Conservation (phyloP, 2,329 filamentous ascomycete genomes). For the Pseudopyrenochaeta lycopersici region DNA sequence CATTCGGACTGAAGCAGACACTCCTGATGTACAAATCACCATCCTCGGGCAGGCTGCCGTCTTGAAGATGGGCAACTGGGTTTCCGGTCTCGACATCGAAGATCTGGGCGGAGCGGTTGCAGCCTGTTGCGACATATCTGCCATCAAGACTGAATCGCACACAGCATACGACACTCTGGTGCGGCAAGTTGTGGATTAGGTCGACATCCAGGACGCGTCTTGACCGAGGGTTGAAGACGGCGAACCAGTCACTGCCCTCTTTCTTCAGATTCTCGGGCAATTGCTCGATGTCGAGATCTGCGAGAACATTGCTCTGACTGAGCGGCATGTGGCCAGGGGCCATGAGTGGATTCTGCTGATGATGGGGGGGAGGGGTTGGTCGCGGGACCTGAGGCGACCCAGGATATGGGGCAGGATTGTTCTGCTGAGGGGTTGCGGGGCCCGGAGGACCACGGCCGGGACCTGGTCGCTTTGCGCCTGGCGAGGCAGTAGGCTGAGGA, state of each 20-base stretch:
- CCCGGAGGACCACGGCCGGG: slow-evolving; percentile 66
- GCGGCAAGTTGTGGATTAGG: slow-evolving; percentile 88
- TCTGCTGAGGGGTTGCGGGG: slow-evolving; percentile 91
- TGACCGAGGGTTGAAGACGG: slow-evolving; percentile 92
- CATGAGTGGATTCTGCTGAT: slow-evolving; percentile 46
- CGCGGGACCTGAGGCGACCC: slow-evolving; percentile 85
- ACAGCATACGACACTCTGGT: slow-evolving; percentile 98
- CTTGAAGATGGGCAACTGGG: slow-evolving; percentile 89
- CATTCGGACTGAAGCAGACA: slow-evolving; percentile 98
- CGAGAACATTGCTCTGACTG: slow-evolving; percentile 72
- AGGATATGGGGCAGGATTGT: slow-evolving; percentile 85
- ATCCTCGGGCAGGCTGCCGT: slow-evolving; percentile 84
- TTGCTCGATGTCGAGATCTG: slow-evolving; percentile 86
- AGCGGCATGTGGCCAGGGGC: slow-evolving; percentile 52
- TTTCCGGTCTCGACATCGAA: slow-evolving; percentile 90
- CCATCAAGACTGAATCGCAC: slow-evolving; percentile 96
- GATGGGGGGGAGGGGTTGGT: slow-evolving; percentile 71
- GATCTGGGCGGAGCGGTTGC: slow-evolving; percentile 99
- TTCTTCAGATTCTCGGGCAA: slow-evolving; percentile 89
- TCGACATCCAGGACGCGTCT: slow-evolving; percentile 92
- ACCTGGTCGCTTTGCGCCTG: slow-evolving; percentile 78
- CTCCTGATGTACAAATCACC: slow-evolving; percentile 97
- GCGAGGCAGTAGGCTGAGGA: slow-evolving; percentile 84
- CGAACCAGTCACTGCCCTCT: slow-evolving; percentile 91
- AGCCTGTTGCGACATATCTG: slow-evolving; percentile 94